phyloP scores from a whole-genome alignment of 306 rosid species.

The Dryas alaskensis region DNA sequence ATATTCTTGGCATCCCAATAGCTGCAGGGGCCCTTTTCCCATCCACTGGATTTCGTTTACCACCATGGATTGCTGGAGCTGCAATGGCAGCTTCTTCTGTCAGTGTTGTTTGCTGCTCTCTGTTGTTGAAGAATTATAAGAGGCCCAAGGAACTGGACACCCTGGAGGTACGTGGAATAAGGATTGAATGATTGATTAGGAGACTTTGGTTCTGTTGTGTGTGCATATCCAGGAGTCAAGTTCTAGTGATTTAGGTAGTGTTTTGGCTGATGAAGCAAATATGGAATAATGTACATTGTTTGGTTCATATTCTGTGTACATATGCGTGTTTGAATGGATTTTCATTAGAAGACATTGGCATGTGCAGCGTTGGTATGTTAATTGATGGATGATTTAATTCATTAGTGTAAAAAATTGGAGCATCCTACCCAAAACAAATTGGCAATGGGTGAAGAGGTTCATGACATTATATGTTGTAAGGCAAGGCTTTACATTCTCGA shows the following conservation, averaged over 20 bases:
- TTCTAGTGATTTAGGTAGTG: neutral
- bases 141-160: slow-evolving; percentile 47
- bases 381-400: neutral
- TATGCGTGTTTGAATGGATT: neutral
- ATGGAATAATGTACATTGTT: neutral
- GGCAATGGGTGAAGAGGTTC: too few species aligned
- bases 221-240: neutral
- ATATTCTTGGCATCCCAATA: slow-evolving; percentile 59
- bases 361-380: neutral
- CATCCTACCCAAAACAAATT: too few species aligned
- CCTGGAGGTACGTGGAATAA: slow-evolving; percentile 41
- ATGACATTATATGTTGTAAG: too few species aligned
- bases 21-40: slow-evolving; percentile 68
- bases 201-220: neutral
- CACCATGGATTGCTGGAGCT: slow-evolving; percentile 82
- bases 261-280: neutral
- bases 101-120: slow-evolving; percentile 64
- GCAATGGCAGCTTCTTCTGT: slow-evolving; percentile 81
- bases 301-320: neutral
- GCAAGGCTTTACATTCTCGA: too few species aligned
- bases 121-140: slow-evolving; percentile 53
- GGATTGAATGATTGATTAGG: slow-evolving; percentile 27
- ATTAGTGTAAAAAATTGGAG: neutral
- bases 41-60: slow-evolving; percentile 47
- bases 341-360: neutral